phyloP scores from a whole-genome alignment of 73 alveolate genomes.

The Tetrahymena borealis region DNA sequence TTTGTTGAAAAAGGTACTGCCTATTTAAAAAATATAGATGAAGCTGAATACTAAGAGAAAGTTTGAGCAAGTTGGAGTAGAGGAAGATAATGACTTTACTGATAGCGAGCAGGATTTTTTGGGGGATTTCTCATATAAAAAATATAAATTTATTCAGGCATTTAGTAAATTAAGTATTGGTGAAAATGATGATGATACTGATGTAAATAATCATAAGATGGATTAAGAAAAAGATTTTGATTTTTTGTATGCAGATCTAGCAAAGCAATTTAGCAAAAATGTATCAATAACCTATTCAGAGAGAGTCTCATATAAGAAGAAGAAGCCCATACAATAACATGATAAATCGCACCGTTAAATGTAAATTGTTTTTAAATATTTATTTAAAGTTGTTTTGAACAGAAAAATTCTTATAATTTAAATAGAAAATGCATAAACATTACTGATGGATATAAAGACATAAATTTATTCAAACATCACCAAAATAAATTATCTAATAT shows the following conservation, averaged over 20 bases:
- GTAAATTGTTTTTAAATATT: background rate
- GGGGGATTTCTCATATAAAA: background rate
- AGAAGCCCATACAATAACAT: background rate
- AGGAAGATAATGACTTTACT: background rate
- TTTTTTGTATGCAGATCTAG: background rate
- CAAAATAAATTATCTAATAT: background rate
- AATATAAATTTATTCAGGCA: background rate
- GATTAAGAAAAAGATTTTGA: background rate
- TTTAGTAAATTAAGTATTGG: background rate
- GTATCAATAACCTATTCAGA: background rate
- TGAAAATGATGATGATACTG: background rate
- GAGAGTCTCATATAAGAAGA: background rate
- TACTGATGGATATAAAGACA: background rate
- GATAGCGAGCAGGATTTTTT: background rate
- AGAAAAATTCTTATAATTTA: background rate
- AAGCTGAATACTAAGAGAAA: background rate
- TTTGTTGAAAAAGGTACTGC: too few relatives aligned
- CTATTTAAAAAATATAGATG: too few relatives aligned
- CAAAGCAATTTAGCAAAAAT: background rate
- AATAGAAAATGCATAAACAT: background rate
- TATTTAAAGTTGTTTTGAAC: background rate
- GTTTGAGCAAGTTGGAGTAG: background rate
- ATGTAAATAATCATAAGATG: background rate
- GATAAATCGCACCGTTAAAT: background rate
- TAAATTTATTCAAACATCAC: background rate